Conservation (phyloP, 2,329 filamentous ascomycete species). For the Clarireedia monteithiana region DNA sequence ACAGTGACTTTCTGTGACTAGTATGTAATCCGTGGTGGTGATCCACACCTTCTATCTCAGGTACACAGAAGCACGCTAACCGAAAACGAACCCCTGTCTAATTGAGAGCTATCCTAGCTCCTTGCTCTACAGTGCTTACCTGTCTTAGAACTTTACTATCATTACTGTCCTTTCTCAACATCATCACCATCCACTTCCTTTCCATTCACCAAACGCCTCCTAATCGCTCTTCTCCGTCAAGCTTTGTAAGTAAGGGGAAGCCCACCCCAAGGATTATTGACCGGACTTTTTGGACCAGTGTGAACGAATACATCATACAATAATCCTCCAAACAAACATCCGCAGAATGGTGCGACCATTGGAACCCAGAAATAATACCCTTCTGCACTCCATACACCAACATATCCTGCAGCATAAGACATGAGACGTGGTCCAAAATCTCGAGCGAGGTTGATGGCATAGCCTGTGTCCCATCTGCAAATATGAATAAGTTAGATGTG, state of each 20-base stretch:
- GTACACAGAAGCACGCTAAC: no score
- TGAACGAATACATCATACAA: constrained; percentile 63
- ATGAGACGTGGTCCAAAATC: constrained; percentile 64
- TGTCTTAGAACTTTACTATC: background rate
- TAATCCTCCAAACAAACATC: constrained; percentile 55
- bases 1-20: no score
- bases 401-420: constrained; percentile 61
- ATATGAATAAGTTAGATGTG: background rate
- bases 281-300: constrained; percentile 55
- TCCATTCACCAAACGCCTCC: background rate
- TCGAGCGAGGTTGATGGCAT: constrained; percentile 65
- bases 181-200: background rate
- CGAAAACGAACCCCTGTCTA: no score
- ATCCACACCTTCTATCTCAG: no score
- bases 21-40: no score
- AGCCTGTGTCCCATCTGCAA: constrained; percentile 62
- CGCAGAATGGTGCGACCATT: constrained; percentile 63
- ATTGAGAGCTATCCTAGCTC: no score
- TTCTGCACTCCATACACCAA: constrained; percentile 55
- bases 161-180: background rate
- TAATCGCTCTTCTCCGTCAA: constrained; percentile 6
- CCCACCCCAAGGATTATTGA: constrained; percentile 61
- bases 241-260: constrained; percentile 28
- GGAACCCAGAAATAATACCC: constrained; percentile 71
- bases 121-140: no score